Evolutionary conservation across 2,329 filamentous ascomycete genomes (phyloP), one percentile per base, ranked within the genome.

Genomic region (Calonectria honghensis): DNA sequence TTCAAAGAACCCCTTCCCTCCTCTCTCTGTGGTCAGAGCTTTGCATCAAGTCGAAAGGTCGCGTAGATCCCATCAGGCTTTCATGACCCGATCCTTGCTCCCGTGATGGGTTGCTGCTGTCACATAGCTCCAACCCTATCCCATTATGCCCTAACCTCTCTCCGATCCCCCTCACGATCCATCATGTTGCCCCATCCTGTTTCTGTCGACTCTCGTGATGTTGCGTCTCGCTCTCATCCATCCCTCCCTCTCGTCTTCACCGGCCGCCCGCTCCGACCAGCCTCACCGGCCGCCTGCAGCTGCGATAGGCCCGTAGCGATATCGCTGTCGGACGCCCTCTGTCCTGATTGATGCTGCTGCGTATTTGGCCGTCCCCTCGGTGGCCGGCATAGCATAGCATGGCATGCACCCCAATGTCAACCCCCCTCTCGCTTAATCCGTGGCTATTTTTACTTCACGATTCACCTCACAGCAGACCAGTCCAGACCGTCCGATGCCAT

Each of bases 221-320:
- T 41, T 51, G 57, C 45, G 70, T 27, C 54, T 68, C 52, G 41
- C 45, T 29, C 66, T 35, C 64, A 48, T 69, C 65, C 66, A 35
- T 63, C 67, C 54, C 39, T 35, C 54, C 39, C 39, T 32, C 67
- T 14, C 51, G 52, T 57, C 50, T 51, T 76, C 73, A 74, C 70
- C 76, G 54, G 70, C 73, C 50, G 45, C 68, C 72, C 59, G 64
- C 75, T 73, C 69, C 57, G 39, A 51, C 75, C 76, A 79, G 75
- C 78, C 74, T 79, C 75, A 75, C 73, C 73, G 72, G 57, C 32
- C 50, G 61, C 57, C 75, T 79, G 75, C 69, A 76, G 45, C 45
- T 73, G 68, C 52, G 59, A 78, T 80, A 78, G 76, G 75, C 54
- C 67, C 48, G 69, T 63, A 61, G 29, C 39, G 59, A 52, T 31